phyloP scores from a whole-genome alignment of 1,284 basidiomycete genomes.

The Trichosporon sp. region DNA sequence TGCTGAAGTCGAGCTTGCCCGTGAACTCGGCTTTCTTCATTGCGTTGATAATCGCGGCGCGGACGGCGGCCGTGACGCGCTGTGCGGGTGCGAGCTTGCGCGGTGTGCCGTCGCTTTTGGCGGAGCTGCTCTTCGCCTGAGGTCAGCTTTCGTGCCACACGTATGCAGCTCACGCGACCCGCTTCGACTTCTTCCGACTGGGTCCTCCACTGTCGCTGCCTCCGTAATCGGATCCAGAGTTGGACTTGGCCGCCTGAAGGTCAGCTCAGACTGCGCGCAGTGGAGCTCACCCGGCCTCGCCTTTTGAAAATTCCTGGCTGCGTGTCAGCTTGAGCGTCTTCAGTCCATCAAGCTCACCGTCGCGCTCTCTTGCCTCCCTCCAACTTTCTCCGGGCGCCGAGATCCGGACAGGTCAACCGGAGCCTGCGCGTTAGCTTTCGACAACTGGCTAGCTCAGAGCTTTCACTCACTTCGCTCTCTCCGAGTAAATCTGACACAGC shows the following conservation, averaged over 20 bases:
- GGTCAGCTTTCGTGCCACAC: not conserved
- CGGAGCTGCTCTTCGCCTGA: not conserved
- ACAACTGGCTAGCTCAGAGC: not conserved
- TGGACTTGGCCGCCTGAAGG: not conserved
- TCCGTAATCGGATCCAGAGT: not conserved
- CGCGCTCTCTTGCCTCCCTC: too few relatives aligned
- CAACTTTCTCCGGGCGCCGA: not conserved
- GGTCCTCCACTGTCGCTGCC: not conserved
- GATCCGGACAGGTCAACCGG: too few relatives aligned
- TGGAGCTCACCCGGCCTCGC: not conserved
- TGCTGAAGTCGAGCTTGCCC: constrained; percentile 30
- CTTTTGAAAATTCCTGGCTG: not conserved
- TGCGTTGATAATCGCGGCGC: constrained; percentile 35
- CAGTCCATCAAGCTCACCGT: too few relatives aligned
- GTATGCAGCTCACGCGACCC: not conserved
- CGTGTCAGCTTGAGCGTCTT: not conserved
- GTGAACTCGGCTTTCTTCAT: constrained; percentile 28
- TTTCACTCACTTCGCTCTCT: not conserved
- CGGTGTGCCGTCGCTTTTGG: not conserved
- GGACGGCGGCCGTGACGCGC: constrained; percentile 32
- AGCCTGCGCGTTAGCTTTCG: not conserved
- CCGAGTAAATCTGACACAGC: not conserved
- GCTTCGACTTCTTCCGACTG: not conserved
- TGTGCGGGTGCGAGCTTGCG: constrained; percentile 33
- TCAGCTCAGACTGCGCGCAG: not conserved